Evolutionary conservation across 2,329 filamentous ascomycete species (phyloP).

Genomic region (Grosmannia serpens): DNA sequence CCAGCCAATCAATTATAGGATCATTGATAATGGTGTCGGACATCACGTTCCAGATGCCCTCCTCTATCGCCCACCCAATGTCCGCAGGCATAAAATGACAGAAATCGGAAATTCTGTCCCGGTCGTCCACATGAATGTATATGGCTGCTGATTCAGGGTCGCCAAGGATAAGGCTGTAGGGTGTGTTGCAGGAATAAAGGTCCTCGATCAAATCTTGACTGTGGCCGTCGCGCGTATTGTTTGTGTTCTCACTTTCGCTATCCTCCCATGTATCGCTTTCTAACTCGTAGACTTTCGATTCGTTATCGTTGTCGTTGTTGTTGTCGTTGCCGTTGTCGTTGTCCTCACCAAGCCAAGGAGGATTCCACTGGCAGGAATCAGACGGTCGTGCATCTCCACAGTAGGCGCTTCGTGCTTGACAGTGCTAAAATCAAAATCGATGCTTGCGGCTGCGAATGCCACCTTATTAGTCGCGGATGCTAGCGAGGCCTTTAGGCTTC

Average conservation of each 20-base stretch:
- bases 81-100: background rate
- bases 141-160: background rate
- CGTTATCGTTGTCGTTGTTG: background rate
- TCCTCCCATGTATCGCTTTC: background rate
- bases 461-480: constrained; percentile 1
- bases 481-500: background rate
- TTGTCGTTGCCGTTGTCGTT: background rate
- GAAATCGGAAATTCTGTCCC: background rate
- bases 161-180: background rate
- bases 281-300: background rate
- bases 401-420: constrained; percentile 26
- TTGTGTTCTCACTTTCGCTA: background rate
- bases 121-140: background rate
- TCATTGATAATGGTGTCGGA: too few relatives aligned
- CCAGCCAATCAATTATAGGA: background rate
- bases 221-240: background rate
- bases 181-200: background rate
- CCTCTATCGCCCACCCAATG: background rate
- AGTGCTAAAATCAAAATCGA: constrained; percentile 32
- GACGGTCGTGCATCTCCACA: background rate
- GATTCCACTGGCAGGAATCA: background rate
- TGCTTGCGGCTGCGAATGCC: constrained; percentile 2
- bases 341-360: background rate
- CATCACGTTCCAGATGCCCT: background rate
- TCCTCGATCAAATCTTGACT: background rate